Evolutionary conservation across 208 protist species (phyloP).

Genomic region (Leishmania martiniquensis): DNA sequence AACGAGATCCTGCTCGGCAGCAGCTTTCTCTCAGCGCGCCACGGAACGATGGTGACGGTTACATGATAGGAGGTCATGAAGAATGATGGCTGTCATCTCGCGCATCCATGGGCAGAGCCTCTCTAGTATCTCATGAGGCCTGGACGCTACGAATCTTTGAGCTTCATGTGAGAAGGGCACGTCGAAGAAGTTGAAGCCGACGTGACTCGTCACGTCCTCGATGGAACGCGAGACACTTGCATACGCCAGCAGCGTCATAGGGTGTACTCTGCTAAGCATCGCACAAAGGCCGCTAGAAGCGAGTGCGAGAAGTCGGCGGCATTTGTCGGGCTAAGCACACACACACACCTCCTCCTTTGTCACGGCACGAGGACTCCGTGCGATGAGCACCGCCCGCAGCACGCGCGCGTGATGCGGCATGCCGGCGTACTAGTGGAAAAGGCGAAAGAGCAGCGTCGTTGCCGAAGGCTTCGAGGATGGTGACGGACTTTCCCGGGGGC

Average conservation of each 20-base stretch:
- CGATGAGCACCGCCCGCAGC: constrained; percentile 38
- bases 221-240: constrained; percentile 29
- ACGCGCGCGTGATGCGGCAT: constrained; percentile 35
- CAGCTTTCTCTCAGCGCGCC: constrained; percentile 54
- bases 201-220: constrained; percentile 46
- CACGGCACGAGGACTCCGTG: constrained; percentile 30
- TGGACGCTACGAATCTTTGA: constrained; percentile 66
- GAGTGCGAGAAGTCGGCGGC: constrained; percentile 74
- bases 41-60: constrained; percentile 83
- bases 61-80: constrained; percentile 88
- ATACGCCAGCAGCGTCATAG: constrained; percentile 37
- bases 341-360: constrained; percentile 32
- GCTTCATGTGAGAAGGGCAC: constrained; percentile 63
- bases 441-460: constrained; percentile 26
- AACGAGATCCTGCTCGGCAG: constrained; percentile 75
- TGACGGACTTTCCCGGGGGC: neutral
- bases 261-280: too few species aligned
- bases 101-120: constrained; percentile 67
- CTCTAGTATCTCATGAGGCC: constrained; percentile 73
- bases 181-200: constrained; percentile 49
- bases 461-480: constrained; percentile 31
- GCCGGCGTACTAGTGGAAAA: constrained; percentile 42
- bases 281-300: constrained; percentile 60
- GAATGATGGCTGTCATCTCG: constrained; percentile 68
- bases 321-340: constrained; percentile 43